Percentiles rank a stretch among this genome's conserved stretches.
phyloP scores from a whole-genome alignment of 2,329 filamentous ascomycete genomes.

The Ophiognomonia clavigignenti-juglandacearum region DNA sequence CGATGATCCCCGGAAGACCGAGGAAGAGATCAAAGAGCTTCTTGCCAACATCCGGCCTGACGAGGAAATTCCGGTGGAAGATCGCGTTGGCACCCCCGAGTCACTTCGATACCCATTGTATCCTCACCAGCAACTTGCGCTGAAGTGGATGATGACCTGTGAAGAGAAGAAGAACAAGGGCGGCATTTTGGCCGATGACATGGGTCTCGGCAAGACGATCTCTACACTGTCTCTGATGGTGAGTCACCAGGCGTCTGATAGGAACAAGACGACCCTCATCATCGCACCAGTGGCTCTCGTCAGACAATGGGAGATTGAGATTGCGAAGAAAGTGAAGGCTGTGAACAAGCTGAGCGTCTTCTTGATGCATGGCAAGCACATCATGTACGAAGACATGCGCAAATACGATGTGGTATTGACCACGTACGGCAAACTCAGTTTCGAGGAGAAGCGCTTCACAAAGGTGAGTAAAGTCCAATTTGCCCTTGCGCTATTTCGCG shows the following conservation, averaged over 20 bases:
- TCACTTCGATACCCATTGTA: constrained; percentile 67
- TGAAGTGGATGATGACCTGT: constrained; percentile 72
- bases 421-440: constrained; percentile 67
- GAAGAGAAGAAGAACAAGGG: constrained; percentile 72
- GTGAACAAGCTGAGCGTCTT: constrained; percentile 58
- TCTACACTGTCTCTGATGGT: constrained; percentile 76
- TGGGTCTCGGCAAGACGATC: constrained; percentile 82
- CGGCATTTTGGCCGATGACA: constrained; percentile 74
- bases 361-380: constrained; percentile 64
- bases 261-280: constrained; percentile 71
- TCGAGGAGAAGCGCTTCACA: constrained; percentile 60
- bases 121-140: constrained; percentile 74
- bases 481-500: background rate
- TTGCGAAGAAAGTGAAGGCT: constrained; percentile 61
- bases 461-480: constrained; percentile 15
- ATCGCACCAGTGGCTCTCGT: constrained; percentile 76
- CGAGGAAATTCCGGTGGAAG: constrained; percentile 55
- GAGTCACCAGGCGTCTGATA: constrained; percentile 55
- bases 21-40: constrained; percentile 65
- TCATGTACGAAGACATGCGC: constrained; percentile 56
- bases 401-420: constrained; percentile 72
- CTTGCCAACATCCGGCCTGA: constrained; percentile 71
- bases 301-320: constrained; percentile 81
- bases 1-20: constrained; percentile 34
- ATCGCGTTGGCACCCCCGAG: constrained; percentile 64